Conservation (phyloP, 805 yeast species). For the Tetrapisispora namnaoensis region DNA sequence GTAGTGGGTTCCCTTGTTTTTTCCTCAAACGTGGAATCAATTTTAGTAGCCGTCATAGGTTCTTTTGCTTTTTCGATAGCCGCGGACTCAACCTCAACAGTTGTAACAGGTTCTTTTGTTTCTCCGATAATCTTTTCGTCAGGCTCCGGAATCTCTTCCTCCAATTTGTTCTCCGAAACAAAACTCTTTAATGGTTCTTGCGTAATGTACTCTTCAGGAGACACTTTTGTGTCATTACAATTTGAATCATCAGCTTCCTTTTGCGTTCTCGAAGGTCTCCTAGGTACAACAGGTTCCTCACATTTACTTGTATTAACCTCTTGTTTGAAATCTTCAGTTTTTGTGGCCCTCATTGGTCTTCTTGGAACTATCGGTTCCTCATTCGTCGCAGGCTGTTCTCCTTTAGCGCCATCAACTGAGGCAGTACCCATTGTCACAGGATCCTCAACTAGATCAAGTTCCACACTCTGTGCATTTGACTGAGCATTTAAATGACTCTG, state of each 20-base stretch:
- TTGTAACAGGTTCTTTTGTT: too few relatives aligned
- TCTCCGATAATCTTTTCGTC: neutral
- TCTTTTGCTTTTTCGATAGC: too few relatives aligned
- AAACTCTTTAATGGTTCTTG: too few relatives aligned
- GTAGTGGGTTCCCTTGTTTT: too few relatives aligned
- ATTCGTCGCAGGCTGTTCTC: neutral
- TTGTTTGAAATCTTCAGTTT: too few relatives aligned
- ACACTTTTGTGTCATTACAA: neutral
- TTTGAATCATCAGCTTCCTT: neutral
- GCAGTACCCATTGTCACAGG: neutral
- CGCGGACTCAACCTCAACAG: too few relatives aligned
- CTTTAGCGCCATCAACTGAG: neutral
- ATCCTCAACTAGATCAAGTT: too few relatives aligned
- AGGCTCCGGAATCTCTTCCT: neutral
- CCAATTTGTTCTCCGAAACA: neutral
- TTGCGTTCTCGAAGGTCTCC: neutral
- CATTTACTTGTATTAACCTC: too few relatives aligned
- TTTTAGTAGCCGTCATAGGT: too few relatives aligned
- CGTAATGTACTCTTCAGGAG: too few relatives aligned
- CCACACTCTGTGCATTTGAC: too few relatives aligned
- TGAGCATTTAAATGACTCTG: neutral
- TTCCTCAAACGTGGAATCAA: too few relatives aligned
- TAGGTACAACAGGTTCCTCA: neutral
- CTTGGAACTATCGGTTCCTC: neutral
- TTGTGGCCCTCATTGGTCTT: neutral